Conservation (phyloP, 176 grass and related monocot genomes). For the Miscanthus lutarioriparius region DNA sequence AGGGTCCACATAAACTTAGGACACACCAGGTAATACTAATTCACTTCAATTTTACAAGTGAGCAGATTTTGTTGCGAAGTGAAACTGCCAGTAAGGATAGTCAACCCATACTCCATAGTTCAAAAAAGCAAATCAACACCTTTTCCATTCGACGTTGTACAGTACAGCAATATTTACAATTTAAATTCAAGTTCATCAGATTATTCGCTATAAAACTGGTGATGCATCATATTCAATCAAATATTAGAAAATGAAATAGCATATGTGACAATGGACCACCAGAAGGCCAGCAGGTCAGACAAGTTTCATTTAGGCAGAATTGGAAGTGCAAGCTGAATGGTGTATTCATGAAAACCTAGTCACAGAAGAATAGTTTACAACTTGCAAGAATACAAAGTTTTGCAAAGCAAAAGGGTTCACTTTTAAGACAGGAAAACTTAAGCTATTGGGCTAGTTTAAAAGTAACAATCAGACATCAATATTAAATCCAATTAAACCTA, state of each 20-base stretch:
- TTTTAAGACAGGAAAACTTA: not conserved
- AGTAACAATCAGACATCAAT: constrained; percentile 9
- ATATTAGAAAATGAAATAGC: constrained; percentile 9
- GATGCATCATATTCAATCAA: not conserved
- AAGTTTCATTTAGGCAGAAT: not conserved
- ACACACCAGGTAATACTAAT: not conserved
- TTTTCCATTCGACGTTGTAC: not conserved
- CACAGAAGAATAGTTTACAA: not conserved
- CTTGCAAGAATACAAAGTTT: not conserved
- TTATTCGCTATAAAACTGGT: not conserved
- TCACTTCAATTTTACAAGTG: constrained; percentile 6
- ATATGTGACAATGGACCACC: not conserved
- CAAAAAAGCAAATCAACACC: not conserved
- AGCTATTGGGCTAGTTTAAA: not conserved
- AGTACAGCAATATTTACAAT: not conserved
- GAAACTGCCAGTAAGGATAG: not conserved
- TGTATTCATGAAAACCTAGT: constrained; percentile 12
- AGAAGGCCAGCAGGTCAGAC: not conserved
- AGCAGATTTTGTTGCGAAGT: not conserved
- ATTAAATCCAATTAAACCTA: not conserved
- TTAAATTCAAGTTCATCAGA: not conserved
- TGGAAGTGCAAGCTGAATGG: not conserved
- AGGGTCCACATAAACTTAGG: not conserved
- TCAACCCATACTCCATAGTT: not conserved
- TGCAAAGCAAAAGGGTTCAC: not conserved